Conservation (phyloP, 176 grass and related monocot genomes). For the Paspalum vaginatum region DNA sequence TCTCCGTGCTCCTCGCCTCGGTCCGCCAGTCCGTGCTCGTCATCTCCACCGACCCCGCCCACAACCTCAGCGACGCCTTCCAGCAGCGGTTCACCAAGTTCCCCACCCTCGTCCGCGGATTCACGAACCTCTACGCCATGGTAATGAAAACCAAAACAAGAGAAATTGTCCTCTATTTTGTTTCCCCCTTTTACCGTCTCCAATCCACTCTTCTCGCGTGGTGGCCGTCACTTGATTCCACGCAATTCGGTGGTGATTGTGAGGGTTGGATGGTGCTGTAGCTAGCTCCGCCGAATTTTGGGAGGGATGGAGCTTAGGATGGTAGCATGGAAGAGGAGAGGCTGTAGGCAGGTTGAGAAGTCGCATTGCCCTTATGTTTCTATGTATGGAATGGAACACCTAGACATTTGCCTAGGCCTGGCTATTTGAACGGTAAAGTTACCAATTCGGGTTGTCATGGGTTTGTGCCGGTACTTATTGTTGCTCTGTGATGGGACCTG, state of each 20-base stretch:
- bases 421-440: slow-evolving; percentile 25
- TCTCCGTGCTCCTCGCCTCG: slow-evolving; percentile 83
- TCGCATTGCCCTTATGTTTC: not conserved
- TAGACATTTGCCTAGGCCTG: not conserved
- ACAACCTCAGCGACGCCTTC: slow-evolving; percentile 99
- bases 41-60: slow-evolving; percentile 99
- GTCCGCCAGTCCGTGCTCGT: slow-evolving; percentile 91
- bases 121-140: slow-evolving; percentile 98
- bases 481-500: slow-evolving; percentile 20
- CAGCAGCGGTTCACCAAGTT: slow-evolving; percentile 99
- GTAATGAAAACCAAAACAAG: slow-evolving; percentile 27
- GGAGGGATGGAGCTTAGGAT: not conserved
- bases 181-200: not conserved
- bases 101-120: slow-evolving; percentile 96
- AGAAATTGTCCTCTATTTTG: not conserved
- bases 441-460: slow-evolving; percentile 20
- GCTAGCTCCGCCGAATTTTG: slow-evolving; percentile 11
- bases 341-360: slow-evolving; percentile 1
- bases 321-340: slow-evolving; percentile 4
- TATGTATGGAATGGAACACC: slow-evolving; percentile 9
- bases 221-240: not conserved
- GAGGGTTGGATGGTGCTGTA: slow-evolving; percentile 25
- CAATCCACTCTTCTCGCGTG: not conserved
- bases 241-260: not conserved
- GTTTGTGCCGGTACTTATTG: not conserved